phyloP scores from a whole-genome alignment of 257 asterid species.

The Gentiana straminea region DNA sequence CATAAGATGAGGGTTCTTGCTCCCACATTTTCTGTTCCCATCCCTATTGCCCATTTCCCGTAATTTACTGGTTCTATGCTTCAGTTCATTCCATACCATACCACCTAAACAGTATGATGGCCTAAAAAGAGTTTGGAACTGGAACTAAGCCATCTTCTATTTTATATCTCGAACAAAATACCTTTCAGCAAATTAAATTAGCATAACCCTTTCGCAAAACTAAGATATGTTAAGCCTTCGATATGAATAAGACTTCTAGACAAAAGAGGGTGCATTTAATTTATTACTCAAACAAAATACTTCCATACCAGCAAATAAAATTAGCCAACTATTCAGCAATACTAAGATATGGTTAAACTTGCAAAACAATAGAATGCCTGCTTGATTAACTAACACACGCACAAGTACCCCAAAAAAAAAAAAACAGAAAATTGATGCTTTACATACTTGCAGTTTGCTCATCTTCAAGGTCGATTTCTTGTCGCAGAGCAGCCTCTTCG shows the following conservation, averaged over 20 bases:
- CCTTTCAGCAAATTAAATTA: background rate
- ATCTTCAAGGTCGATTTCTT: slow-evolving; percentile 89
- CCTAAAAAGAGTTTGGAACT: too few species aligned
- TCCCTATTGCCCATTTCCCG: too few species aligned
- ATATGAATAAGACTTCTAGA: too few species aligned
- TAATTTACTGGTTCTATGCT: too few species aligned
- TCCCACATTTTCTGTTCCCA: too few species aligned
- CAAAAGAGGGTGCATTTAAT: background rate
- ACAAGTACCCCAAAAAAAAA: background rate
- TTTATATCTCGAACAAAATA: slow-evolving; percentile 8
- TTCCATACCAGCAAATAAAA: slow-evolving; percentile 20
- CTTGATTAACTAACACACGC: background rate
- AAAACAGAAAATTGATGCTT: background rate
- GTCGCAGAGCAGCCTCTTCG: slow-evolving; percentile 87
- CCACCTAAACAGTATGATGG: too few species aligned
- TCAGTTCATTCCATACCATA: too few species aligned
- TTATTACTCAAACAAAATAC: slow-evolving; percentile 36
- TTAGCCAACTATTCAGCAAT: too few species aligned
- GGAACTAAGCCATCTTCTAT: too few species aligned
- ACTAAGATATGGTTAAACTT: slow-evolving; percentile 20
- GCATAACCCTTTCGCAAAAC: too few species aligned
- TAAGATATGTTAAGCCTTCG: too few species aligned
- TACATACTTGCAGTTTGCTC: slow-evolving; percentile 84
- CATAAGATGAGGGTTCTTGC: too few species aligned
- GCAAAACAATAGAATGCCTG: background rate